A percentile compares a stretch with the other conserved stretches of the same genome.
Conservation (phyloP, 306 rosid genomes). For the Cicer judaicum region DNA sequence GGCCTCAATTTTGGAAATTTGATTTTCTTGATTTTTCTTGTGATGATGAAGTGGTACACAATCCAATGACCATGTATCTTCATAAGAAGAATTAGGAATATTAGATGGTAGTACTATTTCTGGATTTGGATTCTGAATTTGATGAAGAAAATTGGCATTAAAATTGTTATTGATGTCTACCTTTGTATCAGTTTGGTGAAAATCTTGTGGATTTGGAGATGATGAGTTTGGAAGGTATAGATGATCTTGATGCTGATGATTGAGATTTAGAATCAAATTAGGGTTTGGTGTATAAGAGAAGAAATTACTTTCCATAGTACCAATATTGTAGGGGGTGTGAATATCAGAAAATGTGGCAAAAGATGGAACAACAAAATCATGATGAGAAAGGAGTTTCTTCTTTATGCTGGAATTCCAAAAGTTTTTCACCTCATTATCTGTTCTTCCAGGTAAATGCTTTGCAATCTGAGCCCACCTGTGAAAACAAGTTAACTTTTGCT, state of each 20-base stretch:
- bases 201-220: conserved; percentile 50
- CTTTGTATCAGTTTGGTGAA: conserved; percentile 52
- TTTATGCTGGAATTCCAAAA: conserved; percentile 98
- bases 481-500: conserved; percentile 11
- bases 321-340: conserved; percentile 46
- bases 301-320: conserved; percentile 49
- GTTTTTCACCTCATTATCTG: conserved; percentile 97
- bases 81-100: conserved; percentile 44
- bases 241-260: conserved; percentile 46
- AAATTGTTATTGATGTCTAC: conserved; percentile 44
- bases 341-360: conserved; percentile 59
- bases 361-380: conserved; percentile 44
- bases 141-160: conserved; percentile 50
- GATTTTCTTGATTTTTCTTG: conserved; percentile 51
- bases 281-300: conserved; percentile 66
- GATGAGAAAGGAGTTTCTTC: conserved; percentile 77
- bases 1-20: conserved; percentile 43
- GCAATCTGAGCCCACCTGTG: conserved; percentile 98
- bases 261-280: conserved; percentile 44
- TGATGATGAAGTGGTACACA: conserved; percentile 40
- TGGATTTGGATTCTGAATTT: conserved; percentile 49
- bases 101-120: conserved; percentile 43
- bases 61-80: conserved; percentile 50
- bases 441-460: conserved; percentile 94
- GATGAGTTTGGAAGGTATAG: conserved; percentile 62